Percentiles rank a stretch among this genome's conserved stretches.
Evolutionary conservation across 108 stramenopile genomes (phyloP).

Genomic region (Schizochytrium sp.): DNA sequence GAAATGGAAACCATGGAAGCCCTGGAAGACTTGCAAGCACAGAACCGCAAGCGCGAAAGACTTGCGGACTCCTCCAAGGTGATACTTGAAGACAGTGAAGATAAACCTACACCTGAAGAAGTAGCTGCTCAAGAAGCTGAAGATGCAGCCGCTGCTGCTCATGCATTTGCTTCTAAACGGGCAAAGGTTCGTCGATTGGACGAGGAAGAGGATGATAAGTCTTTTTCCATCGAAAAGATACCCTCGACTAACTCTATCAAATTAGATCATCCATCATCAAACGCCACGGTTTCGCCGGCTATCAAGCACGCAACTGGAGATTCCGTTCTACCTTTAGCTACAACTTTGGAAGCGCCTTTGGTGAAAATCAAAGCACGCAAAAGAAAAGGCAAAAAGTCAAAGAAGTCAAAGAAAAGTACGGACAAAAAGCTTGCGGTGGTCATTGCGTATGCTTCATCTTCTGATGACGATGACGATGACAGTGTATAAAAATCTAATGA

Average conservation of each 20-base stretch:
- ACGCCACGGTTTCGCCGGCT: neutral
- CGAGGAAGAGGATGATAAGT: neutral
- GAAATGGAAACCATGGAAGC: conserved; percentile 62
- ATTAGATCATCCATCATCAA: neutral
- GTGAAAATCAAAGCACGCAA: neutral
- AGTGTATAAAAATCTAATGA: too few relatives aligned
- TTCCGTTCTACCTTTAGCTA: too few relatives aligned
- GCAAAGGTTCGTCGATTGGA: neutral
- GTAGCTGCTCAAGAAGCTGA: conserved; percentile 1
- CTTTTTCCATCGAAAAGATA: too few relatives aligned
- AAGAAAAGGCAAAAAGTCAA: neutral
- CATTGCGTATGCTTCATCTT: neutral
- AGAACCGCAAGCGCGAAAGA: conserved; percentile 45
- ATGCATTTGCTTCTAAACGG: conserved; percentile 14
- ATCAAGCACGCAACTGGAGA: neutral
- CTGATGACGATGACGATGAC: neutral
- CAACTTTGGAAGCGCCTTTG: too few relatives aligned
- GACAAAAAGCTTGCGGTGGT: neutral
- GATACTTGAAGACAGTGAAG: neutral
- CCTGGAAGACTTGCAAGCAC: conserved; percentile 19
- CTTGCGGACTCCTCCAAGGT: neutral
- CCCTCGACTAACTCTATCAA: neutral
- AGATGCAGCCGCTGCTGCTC: conserved; percentile 4
- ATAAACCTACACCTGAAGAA: neutral
- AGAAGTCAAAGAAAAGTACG: neutral